A percentile compares a stretch with the other conserved stretches of the same genome.
Conservation (phyloP, 805 yeast species). For the Cephaloascus fragrans region DNA sequence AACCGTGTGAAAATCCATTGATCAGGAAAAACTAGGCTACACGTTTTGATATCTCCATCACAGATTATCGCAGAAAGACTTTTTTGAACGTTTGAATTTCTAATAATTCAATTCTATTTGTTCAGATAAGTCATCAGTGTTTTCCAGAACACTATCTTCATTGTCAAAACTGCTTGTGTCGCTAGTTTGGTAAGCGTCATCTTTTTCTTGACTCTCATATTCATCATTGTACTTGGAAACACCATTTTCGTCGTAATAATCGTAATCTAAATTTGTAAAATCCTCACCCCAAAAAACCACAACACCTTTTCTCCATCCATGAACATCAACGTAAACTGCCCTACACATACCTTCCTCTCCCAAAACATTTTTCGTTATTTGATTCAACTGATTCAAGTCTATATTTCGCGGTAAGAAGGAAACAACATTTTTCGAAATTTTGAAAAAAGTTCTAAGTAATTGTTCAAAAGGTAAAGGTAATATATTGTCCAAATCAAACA, state of each 20-base stretch:
- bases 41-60: too few species aligned
- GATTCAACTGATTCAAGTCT: constrained; percentile 39
- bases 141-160: too few species aligned
- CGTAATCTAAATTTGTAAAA: constrained; percentile 12
- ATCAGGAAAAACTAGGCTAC: too few species aligned
- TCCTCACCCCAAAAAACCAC: constrained; percentile 51
- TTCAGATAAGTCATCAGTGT: too few species aligned
- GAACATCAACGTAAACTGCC: constrained; percentile 29
- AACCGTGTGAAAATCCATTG: too few species aligned
- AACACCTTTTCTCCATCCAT: constrained; percentile 42
- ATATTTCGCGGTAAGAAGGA: constrained; percentile 58
- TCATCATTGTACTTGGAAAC: not conserved
- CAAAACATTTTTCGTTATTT: constrained; percentile 32
- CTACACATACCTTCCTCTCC: constrained; percentile 36
- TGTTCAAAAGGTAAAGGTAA: constrained; percentile 39
- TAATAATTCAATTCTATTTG: too few species aligned
- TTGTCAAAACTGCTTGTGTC: too few species aligned
- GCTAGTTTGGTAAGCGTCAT: too few species aligned
- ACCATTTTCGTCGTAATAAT: not conserved
- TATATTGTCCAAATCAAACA: constrained; percentile 35
- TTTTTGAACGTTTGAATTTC: too few species aligned
- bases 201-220: not conserved
- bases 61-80: too few species aligned
- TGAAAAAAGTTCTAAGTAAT: constrained; percentile 31
- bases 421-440: constrained; percentile 37